Base-by-base conservation (phyloP, 202 grass and related monocot genomes). In the Miscanthus sacchariflorus region DNA sequence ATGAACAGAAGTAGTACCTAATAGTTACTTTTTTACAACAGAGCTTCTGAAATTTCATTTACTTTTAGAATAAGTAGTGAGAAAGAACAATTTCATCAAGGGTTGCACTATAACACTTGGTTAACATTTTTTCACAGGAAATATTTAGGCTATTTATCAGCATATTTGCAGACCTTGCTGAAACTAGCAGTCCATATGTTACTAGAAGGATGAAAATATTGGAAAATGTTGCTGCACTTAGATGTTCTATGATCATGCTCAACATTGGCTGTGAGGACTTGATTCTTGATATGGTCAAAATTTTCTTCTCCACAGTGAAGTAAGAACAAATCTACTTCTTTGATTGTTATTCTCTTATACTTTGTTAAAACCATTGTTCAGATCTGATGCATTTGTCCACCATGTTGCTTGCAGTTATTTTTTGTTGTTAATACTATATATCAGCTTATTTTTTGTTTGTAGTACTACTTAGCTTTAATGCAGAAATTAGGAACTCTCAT, bases 141-240 rank as follows among this genome's bases (percentile, higher is more conserved):
- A 92, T 96, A 91, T 99, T 96, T 96, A 95, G 82, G 86, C 65
- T 96, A 75, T 93, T 99, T 89, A 93, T 95, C 78, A 90, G 76
- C 39, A 93, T 92, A 84, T 99, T 99, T 89, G 85, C 83, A 70
- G 92, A 93, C 68, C 84, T 99, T 90, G 86, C 81, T 68, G 96
- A 99, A 80, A 88, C 81, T 75, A 79, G 80, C 69, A 95, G 96
- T 86, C 96, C 96, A 83, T 99, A 92, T 91, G 84, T 99, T 89
- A 79, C 89, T 68, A 95, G 96, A 82, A 99, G 96, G 91, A 92
- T 90, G 87, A 96, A 92, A 89, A 99, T 99, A 91, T 80, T 99
- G 88, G 94, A 96, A 87, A 99, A 81, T 89, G 83, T 95, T 79
- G 91, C 94, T 81, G 83, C 86, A 17, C 91, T 99, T 86, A 94